Base-by-base conservation (phyloP, 495 filamentous ascomycete genomes). In the Thermochaetoides thermophila region DNA sequence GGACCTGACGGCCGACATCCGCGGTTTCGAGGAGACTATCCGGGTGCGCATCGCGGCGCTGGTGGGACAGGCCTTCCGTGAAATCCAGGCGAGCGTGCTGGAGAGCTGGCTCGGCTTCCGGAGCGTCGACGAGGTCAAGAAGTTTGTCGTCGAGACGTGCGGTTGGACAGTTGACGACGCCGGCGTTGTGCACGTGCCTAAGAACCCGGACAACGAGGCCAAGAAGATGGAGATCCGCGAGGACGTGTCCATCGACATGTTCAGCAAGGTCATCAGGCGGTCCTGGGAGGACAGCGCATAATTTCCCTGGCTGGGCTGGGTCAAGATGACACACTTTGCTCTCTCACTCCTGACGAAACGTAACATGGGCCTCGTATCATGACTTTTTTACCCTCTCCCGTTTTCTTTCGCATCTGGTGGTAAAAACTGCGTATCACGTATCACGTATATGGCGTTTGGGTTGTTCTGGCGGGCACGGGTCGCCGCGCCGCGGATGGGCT, bases 131-230 rank as follows among this genome's bases (percentile, higher is more conserved):
- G 73, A 73, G 26, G 81, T 91, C 16, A 68, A 77, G 32, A 75
- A 79, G 48, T 95, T 95, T 50, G 74, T 87, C 27, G 59, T 57
- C 30, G 81, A 83, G 46, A 79, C 86, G 26, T 93, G 81, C 47
- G 81, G 76, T 47, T 99, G 91, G 91, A 73, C 71, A 45, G 66
- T 95, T 18, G 67, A 59, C 27, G 68, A 63, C 9, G 59, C 48
- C 21, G 47, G 40, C n/a, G 7, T 52, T 16, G 61, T 74, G 17
- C 72, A 87, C 32, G 74, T 73, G 56, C 89, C 91, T 29, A 64
- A 78, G 52, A 99, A 96, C 57, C 80, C 89, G 57, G 91, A 99
- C 68, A 99, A 99, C 58, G 86, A 96, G 73, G 91, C 84, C 18
- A 86, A 89, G 69, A 87, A 86, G 48, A 83, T 84, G 26, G 81